Base-by-base conservation (phyloP, 179 eudicot genomes). In the Camellia oleifera region DNA sequence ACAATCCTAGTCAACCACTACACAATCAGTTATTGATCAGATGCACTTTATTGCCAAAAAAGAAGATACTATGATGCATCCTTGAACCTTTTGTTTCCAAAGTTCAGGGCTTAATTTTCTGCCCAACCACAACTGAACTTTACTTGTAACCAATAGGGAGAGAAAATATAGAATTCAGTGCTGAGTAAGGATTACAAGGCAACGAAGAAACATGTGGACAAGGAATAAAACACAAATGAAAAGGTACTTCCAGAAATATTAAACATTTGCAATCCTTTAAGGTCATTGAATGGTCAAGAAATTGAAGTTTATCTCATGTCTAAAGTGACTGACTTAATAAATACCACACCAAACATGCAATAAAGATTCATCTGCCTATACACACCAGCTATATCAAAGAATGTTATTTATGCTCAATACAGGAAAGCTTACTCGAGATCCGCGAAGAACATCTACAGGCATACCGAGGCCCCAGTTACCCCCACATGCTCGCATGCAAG, bases 371-470 rank as follows among this genome's bases (percentile, higher is more conserved):
- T 23, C 17, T 23, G 9, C 12, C 18, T 3, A 11, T 26, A 23
- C 57, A 42, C 71, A 64, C 44, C 60, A 45, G 23, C 54, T 74
- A 64, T 62, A n/a, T 75, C 71, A 69, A 61, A 26, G 4, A 20
- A 69, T 14, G 14, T 7, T 13, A 72, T 17, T n/a, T 54, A 69
- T 44, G 14, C 63, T 66, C 11, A 56, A 3, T 17, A 0, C 60
- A 57, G 79, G 20, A 45, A 78, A 81, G 77, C 93, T 88, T 91
- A 94, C 98, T 78, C 92, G 93, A 86, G 98, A 94, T 82, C 98
- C 98, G 68, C 98, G 97, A 76, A 94, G 98, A 74, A 92, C 92
- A 69, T 92, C 95, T 63, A 92, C 79, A 75, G 98, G 98, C 88
- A 92, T 67, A 81, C 91, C 90, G 73, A 94, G 93, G 77, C 97